Base-by-base conservation (phyloP, 2,329 filamentous ascomycete species). In the Polytolypa hystricis region DNA sequence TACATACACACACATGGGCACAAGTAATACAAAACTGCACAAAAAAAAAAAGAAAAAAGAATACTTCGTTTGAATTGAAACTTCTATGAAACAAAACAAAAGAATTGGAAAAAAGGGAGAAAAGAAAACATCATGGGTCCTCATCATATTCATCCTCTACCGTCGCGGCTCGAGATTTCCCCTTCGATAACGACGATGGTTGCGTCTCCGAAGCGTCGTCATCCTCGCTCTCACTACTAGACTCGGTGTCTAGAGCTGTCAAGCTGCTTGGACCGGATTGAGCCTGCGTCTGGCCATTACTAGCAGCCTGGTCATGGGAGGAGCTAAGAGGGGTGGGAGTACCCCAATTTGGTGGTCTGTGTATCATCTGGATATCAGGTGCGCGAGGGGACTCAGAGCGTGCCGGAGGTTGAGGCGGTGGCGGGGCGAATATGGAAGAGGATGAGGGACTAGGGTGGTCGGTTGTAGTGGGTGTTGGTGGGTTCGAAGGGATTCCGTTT, bases 91-190 rank as follows among this genome's bases (percentile, higher is more conserved):
- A n/a, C n/a, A n/a, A n/a, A n/a, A n/a, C n/a, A n/a, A n/a, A n/a
- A n/a, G n/a, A n/a, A n/a, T n/a, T n/a, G n/a, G n/a, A n/a, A n/a
- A n/a, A n/a, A n/a, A n/a, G n/a, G n/a, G n/a, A n/a, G n/a, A n/a
- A n/a, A n/a, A n/a, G n/a, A n/a, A n/a, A n/a, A n/a, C n/a, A 25
- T 25, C 21, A 25, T n/a, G 25, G 10, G 12, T 29, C 30, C 23
- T 43, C 40, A 7, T 43, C 44, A 28, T 31, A 5, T 12, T 15
- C 37, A 37, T 46, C 44, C 28, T 46, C 44, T 15, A 46, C 42
- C n/a, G 40, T 46, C n/a, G 30, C 40, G 14, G 44, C 44, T 21
- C 40, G 41, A 19, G 39, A 30, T 31, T 46, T 46, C 9, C 42
- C 42, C 35, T 46, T 46, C 14, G 23, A 20, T 16, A 12, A 19